These are phyloP conservation scores for Tolypocladium sp. DNA, from an alignment of 2,329 filamentous ascomycete species.

Conservation along the genomic window DNA sequence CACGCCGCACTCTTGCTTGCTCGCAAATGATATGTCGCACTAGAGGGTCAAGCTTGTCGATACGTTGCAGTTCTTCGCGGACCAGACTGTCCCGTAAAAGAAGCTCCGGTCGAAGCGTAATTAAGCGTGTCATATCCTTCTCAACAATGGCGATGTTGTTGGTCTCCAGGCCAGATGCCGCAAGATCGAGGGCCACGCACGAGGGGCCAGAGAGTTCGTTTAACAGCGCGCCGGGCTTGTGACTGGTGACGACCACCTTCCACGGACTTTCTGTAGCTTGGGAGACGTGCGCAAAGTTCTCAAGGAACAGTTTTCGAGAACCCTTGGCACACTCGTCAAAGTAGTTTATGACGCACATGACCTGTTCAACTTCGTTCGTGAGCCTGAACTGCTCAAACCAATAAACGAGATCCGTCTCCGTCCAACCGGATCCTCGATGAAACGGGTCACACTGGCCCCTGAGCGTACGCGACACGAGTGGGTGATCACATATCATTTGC, in stretches of 20 bases:
- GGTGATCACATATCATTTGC: not conserved
- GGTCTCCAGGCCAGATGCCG: not conserved
- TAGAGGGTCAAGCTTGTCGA: not conserved
- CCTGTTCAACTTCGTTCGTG: not conserved
- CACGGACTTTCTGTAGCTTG: not conserved
- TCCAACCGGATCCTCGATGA: not conserved
- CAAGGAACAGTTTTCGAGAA: not conserved
- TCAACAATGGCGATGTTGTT: not conserved
- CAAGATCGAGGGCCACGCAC: not conserved
- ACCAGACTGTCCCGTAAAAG: not conserved
- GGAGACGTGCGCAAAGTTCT: not conserved
- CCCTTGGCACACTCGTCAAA: not conserved
- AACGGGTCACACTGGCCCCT: not conserved
- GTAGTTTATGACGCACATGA: not conserved
- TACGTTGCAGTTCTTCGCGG: not conserved
- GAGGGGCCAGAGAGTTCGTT: not conserved
- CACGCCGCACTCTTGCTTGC: not conserved
- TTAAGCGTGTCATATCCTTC: not conserved
- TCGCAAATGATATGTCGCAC: not conserved
- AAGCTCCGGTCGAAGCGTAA: not conserved
- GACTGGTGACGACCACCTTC: not conserved
- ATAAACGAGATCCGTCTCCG: not conserved
- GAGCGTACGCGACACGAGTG: not conserved
- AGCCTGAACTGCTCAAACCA: not conserved
- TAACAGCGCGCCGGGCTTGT: not conserved